phyloP scores from a whole-genome alignment of 441 rosid genomes.

The Adansonia madagascariensis region DNA sequence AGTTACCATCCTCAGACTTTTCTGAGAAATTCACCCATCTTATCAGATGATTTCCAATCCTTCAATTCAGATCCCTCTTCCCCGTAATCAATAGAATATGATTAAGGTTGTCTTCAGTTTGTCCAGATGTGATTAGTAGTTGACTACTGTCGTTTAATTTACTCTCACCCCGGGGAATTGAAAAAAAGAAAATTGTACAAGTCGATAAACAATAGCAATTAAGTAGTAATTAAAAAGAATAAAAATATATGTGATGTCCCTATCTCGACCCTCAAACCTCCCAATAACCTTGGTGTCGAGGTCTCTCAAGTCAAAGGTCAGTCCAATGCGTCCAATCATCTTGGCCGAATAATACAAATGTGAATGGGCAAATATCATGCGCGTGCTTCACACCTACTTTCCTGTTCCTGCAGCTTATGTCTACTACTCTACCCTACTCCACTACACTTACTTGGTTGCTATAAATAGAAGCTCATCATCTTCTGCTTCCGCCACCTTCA shows the following conservation, averaged over 20 bases:
- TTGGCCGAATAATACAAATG: neutral
- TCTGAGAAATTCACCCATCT: conserved; percentile 5
- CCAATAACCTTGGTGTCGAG: neutral
- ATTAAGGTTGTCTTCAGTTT: neutral
- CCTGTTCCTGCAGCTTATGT: neutral
- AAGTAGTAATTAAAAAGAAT: neutral
- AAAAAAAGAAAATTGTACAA: neutral
- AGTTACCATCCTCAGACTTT: neutral
- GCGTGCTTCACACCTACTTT: conserved; percentile 12
- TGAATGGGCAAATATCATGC: conserved; percentile 17
- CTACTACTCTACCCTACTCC: neutral
- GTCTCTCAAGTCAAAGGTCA: conserved; percentile 16
- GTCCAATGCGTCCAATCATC: conserved; percentile 19
- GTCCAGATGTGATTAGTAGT: too few relatives aligned
- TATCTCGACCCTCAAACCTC: neutral
- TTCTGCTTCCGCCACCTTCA: conserved; percentile 12
- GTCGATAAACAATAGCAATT: neutral
- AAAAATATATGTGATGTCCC: neutral
- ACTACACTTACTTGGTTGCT: neutral
- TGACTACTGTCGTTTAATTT: neutral
- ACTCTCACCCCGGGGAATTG: neutral
- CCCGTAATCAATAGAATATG: neutral
- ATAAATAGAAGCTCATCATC: conserved; percentile 19
- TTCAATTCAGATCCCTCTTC: neutral
- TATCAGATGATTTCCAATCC: neutral